These are phyloP conservation scores for Blastocladiella britannica DNA, from an alignment of 192 early-diverging fungal genomes.

Conservation along the genomic window DNA sequence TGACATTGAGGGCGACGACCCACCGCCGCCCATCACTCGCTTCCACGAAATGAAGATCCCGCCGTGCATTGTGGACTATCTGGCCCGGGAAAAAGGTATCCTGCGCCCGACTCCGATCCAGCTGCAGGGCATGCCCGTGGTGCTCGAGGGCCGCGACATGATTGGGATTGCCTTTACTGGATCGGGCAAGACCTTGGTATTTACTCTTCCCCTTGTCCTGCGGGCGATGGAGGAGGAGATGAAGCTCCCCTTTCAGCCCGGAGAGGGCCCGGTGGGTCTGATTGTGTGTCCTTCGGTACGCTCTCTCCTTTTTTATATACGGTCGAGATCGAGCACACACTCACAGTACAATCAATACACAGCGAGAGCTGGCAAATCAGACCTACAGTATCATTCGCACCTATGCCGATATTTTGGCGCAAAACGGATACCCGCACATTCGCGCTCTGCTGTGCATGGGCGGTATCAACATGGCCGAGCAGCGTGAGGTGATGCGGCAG, in stretches of 20 bases:
- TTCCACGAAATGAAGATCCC: slow-evolving; percentile 81
- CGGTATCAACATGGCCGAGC: slow-evolving; percentile 81
- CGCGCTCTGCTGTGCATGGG: slow-evolving; percentile 76
- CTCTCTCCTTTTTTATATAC: background rate
- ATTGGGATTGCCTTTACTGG: slow-evolving; percentile 98
- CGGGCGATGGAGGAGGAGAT: slow-evolving; percentile 83
- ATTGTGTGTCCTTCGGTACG: slow-evolving; percentile 80
- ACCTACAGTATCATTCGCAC: slow-evolving; percentile 65
- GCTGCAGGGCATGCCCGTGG: slow-evolving; percentile 86
- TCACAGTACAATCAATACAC: slow-evolving; percentile 1
- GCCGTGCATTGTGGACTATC: slow-evolving; percentile 46
- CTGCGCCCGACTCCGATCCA: slow-evolving; percentile 87
- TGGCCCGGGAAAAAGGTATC: slow-evolving; percentile 55
- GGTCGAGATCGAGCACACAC: background rate
- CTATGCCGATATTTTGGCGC: slow-evolving; percentile 34
- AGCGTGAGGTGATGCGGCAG: slow-evolving; percentile 42
- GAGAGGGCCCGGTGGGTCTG: slow-evolving; percentile 86
- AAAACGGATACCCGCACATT: slow-evolving; percentile 48
- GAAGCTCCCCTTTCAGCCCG: slow-evolving; percentile 50
- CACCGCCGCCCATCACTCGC: slow-evolving; percentile 60
- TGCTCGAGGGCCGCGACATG: slow-evolving; percentile 81
- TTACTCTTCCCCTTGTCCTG: slow-evolving; percentile 83
- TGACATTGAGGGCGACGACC: slow-evolving; percentile 63
- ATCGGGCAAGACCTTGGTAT: slow-evolving; percentile 85
- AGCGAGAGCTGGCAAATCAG: slow-evolving; percentile 87